phyloP scores from a whole-genome alignment of 2,329 filamentous ascomycete genomes.

The Pseudocercospora fijiensis region DNA sequence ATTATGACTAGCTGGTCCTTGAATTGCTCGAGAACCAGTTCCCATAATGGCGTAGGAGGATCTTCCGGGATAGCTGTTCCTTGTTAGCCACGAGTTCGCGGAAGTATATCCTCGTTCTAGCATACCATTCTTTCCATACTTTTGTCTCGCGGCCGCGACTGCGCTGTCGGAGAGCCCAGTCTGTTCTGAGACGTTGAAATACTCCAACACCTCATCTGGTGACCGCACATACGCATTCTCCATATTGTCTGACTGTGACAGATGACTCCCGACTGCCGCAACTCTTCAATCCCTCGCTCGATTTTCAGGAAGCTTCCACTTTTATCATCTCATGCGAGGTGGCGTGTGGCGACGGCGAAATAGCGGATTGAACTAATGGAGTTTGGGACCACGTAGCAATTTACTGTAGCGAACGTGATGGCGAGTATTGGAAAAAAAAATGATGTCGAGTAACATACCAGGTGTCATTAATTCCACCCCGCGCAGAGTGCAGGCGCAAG shows the following conservation, averaged over 20 bases:
- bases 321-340: slow-evolving; percentile 3
- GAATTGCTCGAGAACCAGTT: slow-evolving; percentile 97
- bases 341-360: neutral
- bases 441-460: neutral
- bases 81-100: slow-evolving; percentile 19
- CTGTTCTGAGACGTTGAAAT: slow-evolving; percentile 40
- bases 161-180: slow-evolving; percentile 36
- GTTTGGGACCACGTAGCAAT: neutral
- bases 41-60: slow-evolving; percentile 91
- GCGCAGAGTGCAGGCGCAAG: neutral
- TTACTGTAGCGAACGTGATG: neutral
- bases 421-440: neutral
- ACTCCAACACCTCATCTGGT: slow-evolving; percentile 38
- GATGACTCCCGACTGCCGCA: neutral
- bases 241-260: slow-evolving; percentile 30
- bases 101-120: neutral
- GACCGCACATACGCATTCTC: slow-evolving; percentile 40
- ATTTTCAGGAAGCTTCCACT: slow-evolving; percentile 4
- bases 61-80: slow-evolving; percentile 73
- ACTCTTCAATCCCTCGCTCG: slow-evolving; percentile 6
- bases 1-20: slow-evolving; percentile 98
- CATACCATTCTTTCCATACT: slow-evolving; percentile 42
- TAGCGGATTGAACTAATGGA: neutral
- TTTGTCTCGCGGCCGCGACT: slow-evolving; percentile 34
- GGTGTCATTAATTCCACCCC: neutral